Percentiles rank a stretch among this genome's conserved stretches.
Evolutionary conservation across 371 early-diverging fungal genomes (phyloP).

Genomic region (Polyrhizophydium stewartii): DNA sequence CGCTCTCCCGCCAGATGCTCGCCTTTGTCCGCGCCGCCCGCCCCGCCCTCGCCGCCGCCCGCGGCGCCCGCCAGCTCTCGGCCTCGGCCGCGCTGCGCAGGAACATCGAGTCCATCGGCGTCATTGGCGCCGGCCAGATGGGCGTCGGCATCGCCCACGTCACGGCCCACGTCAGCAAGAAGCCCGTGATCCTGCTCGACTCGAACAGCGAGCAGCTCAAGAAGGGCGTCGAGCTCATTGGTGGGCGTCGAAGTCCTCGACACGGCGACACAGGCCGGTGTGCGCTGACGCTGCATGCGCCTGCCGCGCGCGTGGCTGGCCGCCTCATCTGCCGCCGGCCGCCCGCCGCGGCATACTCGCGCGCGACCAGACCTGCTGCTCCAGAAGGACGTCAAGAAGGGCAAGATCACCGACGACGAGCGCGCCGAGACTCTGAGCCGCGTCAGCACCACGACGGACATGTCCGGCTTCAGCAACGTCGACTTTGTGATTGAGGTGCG

Average conservation of each 20-base stretch:
- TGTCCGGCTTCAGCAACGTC: slow-evolving; percentile 54
- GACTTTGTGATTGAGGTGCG: slow-evolving; percentile 86
- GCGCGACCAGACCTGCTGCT: slow-evolving; percentile 80
- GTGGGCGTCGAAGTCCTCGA: no score
- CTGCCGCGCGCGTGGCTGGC: no score
- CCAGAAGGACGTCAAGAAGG: slow-evolving; percentile 86
- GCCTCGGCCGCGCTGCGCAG: neutral
- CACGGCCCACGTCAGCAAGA: slow-evolving; percentile 78
- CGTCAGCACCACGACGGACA: slow-evolving; percentile 56
- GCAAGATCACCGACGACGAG: slow-evolving; percentile 77
- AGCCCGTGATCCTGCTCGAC: slow-evolving; percentile 77
- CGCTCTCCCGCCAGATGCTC: no score
- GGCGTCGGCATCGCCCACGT: slow-evolving; percentile 95
- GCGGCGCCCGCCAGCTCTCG: neutral
- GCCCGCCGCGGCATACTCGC: no score
- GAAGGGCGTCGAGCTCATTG: slow-evolving; percentile 76
- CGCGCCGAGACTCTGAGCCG: slow-evolving; percentile 59
- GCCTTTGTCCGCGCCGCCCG: no score
- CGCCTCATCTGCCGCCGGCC: no score
- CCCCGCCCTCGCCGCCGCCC: neutral
- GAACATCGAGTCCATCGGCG: neutral
- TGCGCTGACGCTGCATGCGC: no score
- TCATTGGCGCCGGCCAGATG: slow-evolving; percentile 52
- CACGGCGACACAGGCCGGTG: no score
- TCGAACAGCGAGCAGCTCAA: slow-evolving; percentile 74